These are phyloP conservation scores for Lepidium africanum DNA, from an alignment of 345 rosid genomes.

Conservation along the genomic window DNA sequence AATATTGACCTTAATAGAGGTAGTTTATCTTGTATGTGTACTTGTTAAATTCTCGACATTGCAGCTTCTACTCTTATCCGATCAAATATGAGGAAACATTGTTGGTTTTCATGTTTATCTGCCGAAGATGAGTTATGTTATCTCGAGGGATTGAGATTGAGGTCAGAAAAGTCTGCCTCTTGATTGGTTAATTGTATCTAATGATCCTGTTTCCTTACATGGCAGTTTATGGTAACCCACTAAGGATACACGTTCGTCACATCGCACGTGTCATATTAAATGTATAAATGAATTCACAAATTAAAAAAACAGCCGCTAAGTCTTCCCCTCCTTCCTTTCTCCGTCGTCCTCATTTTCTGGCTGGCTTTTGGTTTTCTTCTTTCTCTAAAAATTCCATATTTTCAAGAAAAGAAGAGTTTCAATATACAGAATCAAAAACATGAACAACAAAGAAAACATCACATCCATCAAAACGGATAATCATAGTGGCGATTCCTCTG, in stretches of 20 bases:
- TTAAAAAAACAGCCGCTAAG: background rate
- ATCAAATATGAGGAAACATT: too few relatives aligned
- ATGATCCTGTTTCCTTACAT: background rate
- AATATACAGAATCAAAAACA: background rate
- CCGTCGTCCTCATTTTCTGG: constrained; percentile 17
- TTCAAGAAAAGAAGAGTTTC: background rate
- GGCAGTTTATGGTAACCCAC: constrained; percentile 12
- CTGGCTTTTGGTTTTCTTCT: background rate
- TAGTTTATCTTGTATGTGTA: background rate
- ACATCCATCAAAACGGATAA: background rate
- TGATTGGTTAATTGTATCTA: too few relatives aligned
- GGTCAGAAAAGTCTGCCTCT: too few relatives aligned
- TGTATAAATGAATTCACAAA: constrained; percentile 3
- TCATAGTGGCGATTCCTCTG: constrained; percentile 3
- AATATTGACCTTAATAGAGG: background rate
- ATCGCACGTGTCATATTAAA: background rate
- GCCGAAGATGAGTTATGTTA: too few relatives aligned
- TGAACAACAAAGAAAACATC: constrained; percentile 19
- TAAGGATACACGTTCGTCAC: constrained; percentile 12
- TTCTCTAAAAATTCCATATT: too few relatives aligned
- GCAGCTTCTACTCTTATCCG: too few relatives aligned
- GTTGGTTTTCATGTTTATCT: too few relatives aligned
- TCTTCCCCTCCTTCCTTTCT: constrained; percentile 26
- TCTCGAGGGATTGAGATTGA: too few relatives aligned
- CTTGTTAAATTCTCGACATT: too few relatives aligned